phyloP scores from a whole-genome alignment of 495 filamentous ascomycete species.

The Neurospora sp. region DNA sequence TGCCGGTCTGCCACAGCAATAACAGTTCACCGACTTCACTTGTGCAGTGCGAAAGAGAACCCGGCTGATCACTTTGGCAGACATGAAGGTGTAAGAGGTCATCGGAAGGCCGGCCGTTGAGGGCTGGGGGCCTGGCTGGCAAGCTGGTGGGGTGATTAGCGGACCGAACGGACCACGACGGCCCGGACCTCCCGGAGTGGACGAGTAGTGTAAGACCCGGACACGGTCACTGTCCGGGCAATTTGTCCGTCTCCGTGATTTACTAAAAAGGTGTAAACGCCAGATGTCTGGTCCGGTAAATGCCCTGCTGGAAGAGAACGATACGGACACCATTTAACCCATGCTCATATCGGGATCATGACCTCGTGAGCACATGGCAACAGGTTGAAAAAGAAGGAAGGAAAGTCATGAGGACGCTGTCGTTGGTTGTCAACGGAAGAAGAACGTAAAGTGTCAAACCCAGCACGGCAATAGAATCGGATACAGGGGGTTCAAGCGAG shows the following conservation, averaged over 20 bases:
- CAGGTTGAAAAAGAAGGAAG: background rate
- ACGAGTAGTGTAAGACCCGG: background rate
- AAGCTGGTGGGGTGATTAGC: background rate
- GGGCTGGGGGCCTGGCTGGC: background rate
- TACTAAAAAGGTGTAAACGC: too few relatives aligned
- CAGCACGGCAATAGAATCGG: background rate
- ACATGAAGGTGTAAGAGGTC: background rate
- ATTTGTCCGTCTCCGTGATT: background rate
- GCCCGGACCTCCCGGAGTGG: background rate
- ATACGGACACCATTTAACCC: background rate
- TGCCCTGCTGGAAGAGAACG: background rate
- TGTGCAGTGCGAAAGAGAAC: background rate
- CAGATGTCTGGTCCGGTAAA: background rate
- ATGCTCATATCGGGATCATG: background rate
- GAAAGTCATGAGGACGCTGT: background rate
- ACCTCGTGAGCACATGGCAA: background rate
- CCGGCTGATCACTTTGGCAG: background rate
- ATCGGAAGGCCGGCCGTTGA: background rate
- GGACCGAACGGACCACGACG: background rate
- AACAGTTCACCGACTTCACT: background rate
- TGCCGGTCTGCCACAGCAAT: background rate
- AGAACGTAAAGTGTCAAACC: background rate
- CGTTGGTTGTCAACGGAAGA: background rate
- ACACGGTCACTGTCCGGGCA: background rate
- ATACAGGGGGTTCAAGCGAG: background rate